phyloP scores from a whole-genome alignment of 495 filamentous ascomycete species.

The Neurospora hispaniola region DNA sequence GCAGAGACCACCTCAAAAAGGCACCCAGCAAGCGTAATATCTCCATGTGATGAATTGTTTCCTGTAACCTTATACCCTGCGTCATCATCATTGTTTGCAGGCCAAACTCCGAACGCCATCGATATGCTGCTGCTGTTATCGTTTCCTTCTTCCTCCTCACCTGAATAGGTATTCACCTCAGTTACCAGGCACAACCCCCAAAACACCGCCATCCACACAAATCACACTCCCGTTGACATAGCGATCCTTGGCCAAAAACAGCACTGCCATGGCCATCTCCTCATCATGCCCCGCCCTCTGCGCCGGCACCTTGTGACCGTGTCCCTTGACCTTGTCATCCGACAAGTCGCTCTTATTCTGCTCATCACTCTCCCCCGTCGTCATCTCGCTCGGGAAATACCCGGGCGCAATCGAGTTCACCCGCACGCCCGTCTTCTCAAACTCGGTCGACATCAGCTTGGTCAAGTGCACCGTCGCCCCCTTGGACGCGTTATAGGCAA shows the following conservation, averaged over 20 bases:
- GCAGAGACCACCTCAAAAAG: no score
- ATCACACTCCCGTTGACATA: constrained; percentile 55
- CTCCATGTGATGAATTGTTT: no score
- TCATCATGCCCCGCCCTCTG: constrained; percentile 41
- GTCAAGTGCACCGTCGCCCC: constrained; percentile 47
- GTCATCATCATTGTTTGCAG: no score
- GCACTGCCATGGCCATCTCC: constrained; percentile 46
- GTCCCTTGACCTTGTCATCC: constrained; percentile 40
- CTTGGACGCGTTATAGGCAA: constrained; percentile 51
- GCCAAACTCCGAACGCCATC: no score
- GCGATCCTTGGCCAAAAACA: constrained; percentile 47
- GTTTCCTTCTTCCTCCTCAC: no score
- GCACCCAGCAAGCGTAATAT: no score
- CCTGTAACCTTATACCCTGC: no score
- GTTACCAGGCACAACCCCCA: constrained; percentile 17
- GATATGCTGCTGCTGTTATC: no score
- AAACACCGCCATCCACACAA: constrained; percentile 48
- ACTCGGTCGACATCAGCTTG: constrained; percentile 44
- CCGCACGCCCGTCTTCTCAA: constrained; percentile 43
- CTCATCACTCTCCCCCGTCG: constrained; percentile 11
- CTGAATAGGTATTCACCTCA: constrained; percentile 11
- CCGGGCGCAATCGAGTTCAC: constrained; percentile 54
- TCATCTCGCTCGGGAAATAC: constrained; percentile 47
- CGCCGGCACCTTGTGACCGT: constrained; percentile 39
- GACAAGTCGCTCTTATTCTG: constrained; percentile 40